Evolutionary conservation across 75 land plant genomes (phyloP).

Genomic region (Cupressus sempervirens): DNA sequence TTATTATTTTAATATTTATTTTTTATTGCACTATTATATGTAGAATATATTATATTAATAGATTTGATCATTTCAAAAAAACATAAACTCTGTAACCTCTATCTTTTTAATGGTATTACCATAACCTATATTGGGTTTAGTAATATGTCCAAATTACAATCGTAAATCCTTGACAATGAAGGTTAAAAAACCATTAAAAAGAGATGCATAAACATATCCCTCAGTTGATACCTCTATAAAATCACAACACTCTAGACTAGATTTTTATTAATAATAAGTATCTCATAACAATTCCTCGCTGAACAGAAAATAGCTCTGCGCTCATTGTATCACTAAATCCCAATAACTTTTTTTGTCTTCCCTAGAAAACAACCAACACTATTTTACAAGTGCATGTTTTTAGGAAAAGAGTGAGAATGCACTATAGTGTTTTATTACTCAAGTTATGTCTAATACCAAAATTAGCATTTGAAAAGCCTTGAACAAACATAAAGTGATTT

Average conservation of each 20-base stretch:
- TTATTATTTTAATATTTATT: too few relatives aligned
- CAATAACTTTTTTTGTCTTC: neutral
- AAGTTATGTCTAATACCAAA: neutral
- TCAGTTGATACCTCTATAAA: neutral
- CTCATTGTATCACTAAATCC: neutral
- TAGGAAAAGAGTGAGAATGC: neutral
- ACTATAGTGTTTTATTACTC: neutral
- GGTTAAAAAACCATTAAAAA: neutral
- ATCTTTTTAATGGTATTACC: neutral
- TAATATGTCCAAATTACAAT: neutral
- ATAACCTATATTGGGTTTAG: neutral
- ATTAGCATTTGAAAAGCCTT: constrained; percentile 2
- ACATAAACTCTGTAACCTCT: neutral
- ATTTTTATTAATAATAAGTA: neutral
- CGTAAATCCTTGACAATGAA: neutral
- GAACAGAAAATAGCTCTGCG: neutral
- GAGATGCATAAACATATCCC: neutral
- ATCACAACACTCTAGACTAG: neutral
- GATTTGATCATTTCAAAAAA: neutral
- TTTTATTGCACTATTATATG: neutral
- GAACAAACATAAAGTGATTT: neutral
- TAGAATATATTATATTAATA: neutral
- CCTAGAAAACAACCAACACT: neutral
- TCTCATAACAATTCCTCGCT: neutral
- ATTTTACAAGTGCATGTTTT: neutral